These are phyloP conservation scores for Capronia americana DNA, from an alignment of 2,329 filamentous ascomycete species.

Conservation along the genomic window DNA sequence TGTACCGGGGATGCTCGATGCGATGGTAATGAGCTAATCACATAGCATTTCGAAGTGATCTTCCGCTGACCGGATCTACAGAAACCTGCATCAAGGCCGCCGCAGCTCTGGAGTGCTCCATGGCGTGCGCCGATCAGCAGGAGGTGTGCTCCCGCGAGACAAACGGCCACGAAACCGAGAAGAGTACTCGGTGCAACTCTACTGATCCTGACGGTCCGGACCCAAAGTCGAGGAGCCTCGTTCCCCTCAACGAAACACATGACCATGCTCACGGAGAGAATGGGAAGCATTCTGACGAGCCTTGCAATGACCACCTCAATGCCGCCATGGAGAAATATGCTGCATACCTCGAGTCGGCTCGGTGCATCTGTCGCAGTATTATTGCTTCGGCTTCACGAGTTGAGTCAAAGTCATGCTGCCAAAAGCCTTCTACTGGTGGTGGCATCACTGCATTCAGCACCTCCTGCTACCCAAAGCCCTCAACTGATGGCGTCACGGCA, in stretches of 20 bases:
- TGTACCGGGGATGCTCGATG: slow-evolving; percentile 28
- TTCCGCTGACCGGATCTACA: slow-evolving; percentile 16
- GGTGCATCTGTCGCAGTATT: slow-evolving; percentile 41
- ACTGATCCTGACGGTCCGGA: background rate
- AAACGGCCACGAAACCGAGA: slow-evolving; percentile 6
- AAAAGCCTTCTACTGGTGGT: slow-evolving; percentile 8
- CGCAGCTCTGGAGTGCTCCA: slow-evolving; percentile 25
- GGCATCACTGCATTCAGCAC: slow-evolving; percentile 5
- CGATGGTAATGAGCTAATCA: slow-evolving; percentile 18
- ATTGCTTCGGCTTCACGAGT: slow-evolving; percentile 25
- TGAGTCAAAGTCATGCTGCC: slow-evolving; percentile 11
- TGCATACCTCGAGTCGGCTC: slow-evolving; percentile 40
- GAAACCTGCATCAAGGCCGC: slow-evolving; percentile 30
- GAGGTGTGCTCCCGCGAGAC: slow-evolving; percentile 5
- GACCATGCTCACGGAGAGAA: slow-evolving; percentile 35
- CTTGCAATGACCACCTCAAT: slow-evolving; percentile 39
- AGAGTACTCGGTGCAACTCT: slow-evolving; percentile 6
- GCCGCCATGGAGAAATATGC: slow-evolving; percentile 41
- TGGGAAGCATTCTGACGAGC: slow-evolving; percentile 31
- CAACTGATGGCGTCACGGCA: slow-evolving; percentile 1
- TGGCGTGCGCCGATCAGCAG: slow-evolving; percentile 11
- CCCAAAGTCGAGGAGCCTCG: background rate
- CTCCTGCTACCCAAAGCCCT: slow-evolving; percentile 13
- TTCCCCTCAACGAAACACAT: slow-evolving; percentile 21
- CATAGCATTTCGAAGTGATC: background rate